Base-by-base conservation (phyloP, 2,329 filamentous ascomycete species). In the Cladosporium colombiae region DNA sequence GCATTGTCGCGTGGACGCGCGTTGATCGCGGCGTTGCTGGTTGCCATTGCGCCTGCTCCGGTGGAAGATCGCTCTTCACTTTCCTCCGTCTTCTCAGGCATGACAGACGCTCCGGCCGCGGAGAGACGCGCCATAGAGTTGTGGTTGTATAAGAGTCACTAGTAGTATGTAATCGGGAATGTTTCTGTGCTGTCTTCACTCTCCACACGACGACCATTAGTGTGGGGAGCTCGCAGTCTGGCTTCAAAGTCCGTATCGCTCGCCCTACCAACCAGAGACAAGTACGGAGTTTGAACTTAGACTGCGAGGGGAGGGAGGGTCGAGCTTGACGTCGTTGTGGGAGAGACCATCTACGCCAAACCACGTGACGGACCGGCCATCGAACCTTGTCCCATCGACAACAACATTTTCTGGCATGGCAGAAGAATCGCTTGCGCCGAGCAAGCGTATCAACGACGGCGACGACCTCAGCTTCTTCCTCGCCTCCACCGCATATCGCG, bases 381-480 rank as follows among this genome's bases (percentile, higher is more conserved):
- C 52, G 21, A 53, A 55, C 52, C 52, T 31, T 55, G 4, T 33
- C 2, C 5, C n/a, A 21, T 31, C 52, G 16, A n/a, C 61, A 44
- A 31, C 27, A 49, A n/a, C 35, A 55, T 18, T 2, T 33, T 13
- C 33, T 29, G 13, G 60, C 33, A 64, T 58, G 52, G 40, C 27
- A 8, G 52, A 33, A n/a, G 14, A 46, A 18, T 60, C 63, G 3
- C 25, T 44, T 8, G 80, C 81, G 50, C 95, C 95, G 0, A 75
- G 77, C 65, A 99, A 98, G 78, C 84, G 84, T 74, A 99, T 99
- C 80, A 85, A 96, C 79, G 91, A 95, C 73, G 89, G 89, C 65
- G 82, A 89, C 67, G 93, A 98, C 82, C 91, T 99, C 64, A 78
- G 86, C 23, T 86, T 85, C 68, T 99, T 98, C 78, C 86, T 96